Evolutionary conservation across 768 basidiomycete genomes (phyloP), one percentile per base, ranked within the genome.

Genomic region (Cantharellus anzutake): DNA sequence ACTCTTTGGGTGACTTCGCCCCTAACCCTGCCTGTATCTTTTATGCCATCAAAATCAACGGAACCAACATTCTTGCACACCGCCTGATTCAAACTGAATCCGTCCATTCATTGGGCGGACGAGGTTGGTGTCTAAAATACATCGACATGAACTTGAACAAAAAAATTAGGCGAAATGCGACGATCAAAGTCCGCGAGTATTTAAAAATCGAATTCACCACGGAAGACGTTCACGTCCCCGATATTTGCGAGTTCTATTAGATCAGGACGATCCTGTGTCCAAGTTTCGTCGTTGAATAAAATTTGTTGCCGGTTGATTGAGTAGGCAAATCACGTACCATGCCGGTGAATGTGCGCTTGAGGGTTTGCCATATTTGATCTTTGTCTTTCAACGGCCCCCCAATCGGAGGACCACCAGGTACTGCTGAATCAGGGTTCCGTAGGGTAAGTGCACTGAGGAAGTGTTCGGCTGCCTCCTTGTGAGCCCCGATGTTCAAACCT

Each of bases 391-490:
- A 59, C 16, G 44, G 29, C n/a, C 38, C 40, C 41, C 55, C 48
- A 2, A 42, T 44, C 35, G 51, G 61, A 20, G 60, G 48, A 14
- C 35, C 52, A 5, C 51, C 50, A 41, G 11, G 39, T 3, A 41
- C 60, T 16, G 4, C 51, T 48, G 14, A 55, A 5, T n/a, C 35
- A 14, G 52, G 14, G 35, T 7, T 37, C 7, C 52, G 91, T 67
- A 92, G 74, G 7, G 77, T 78, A 42, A 96, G 72, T 0, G 89
- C 92, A 62, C 85, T 83, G 57, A 96, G 73, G 68, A 96, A 86
- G 71, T 99, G 96, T 65, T 99, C 96, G 3, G 90, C 89, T 0
- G 96, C 93, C 72, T 99, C 96, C 67, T 87, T 84, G 70, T 87
- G 79, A 4, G 91, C 90, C 4, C 92, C 93, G 57, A 98, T 94